Evolutionary conservation across 805 yeast genomes (phyloP).

Genomic region (Cephaloascus fragrans): DNA sequence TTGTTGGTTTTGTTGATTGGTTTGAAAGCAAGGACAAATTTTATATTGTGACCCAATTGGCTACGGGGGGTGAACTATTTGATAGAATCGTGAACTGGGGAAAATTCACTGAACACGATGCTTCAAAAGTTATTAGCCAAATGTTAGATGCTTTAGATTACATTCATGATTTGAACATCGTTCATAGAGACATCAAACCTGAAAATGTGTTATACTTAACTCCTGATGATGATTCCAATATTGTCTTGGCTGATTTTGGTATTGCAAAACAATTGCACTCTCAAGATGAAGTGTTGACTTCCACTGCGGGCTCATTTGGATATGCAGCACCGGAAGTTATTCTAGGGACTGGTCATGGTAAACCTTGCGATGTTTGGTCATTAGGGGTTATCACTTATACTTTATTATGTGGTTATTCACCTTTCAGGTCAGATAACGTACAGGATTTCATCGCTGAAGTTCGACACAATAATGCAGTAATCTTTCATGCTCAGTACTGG

Average conservation of each 20-base stretch:
- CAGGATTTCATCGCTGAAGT: slow-evolving; percentile 78
- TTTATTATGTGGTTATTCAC: slow-evolving; percentile 83
- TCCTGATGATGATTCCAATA: slow-evolving; percentile 43
- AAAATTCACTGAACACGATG: slow-evolving; percentile 82
- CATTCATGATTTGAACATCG: slow-evolving; percentile 67
- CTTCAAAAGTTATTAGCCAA: slow-evolving; percentile 65
- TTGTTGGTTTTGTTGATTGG: slow-evolving; percentile 87
- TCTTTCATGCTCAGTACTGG: slow-evolving; percentile 87
- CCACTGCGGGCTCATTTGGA: slow-evolving; percentile 89
- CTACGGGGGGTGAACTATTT: slow-evolving; percentile 93
- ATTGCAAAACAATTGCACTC: slow-evolving; percentile 70
- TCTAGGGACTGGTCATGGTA: slow-evolving; percentile 77
- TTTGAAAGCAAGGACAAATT: slow-evolving; percentile 89
- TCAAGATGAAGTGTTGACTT: slow-evolving; percentile 50
- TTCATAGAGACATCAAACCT: slow-evolving; percentile 91
- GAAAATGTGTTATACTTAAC: slow-evolving; percentile 77
- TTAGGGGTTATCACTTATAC: slow-evolving; percentile 90
- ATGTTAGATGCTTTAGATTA: slow-evolving; percentile 71
- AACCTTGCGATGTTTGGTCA: slow-evolving; percentile 95
- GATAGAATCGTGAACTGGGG: slow-evolving; percentile 79
- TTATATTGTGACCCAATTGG: slow-evolving; percentile 88
- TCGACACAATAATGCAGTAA: slow-evolving; percentile 59
- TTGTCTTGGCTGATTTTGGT: slow-evolving; percentile 93
- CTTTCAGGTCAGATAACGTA: slow-evolving; percentile 78
- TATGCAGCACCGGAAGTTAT: slow-evolving; percentile 96